Evolutionary conservation across 306 rosid genomes (phyloP).

Genomic region (Gleditsia sinensis): DNA sequence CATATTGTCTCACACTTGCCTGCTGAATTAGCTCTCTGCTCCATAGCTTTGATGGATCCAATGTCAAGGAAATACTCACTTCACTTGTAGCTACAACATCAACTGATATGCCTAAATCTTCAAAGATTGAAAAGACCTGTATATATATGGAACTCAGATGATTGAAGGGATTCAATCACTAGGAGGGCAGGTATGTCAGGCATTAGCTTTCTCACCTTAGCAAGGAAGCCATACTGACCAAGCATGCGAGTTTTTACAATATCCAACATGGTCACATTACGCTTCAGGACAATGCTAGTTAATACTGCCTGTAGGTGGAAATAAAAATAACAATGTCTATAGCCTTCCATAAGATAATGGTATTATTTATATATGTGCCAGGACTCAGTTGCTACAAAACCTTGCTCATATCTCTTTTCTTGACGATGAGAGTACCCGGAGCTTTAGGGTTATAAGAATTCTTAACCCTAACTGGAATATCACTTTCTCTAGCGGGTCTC

Average conservation of each 20-base stretch:
- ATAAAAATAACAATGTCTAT: slow-evolving; percentile 26
- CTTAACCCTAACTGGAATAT: slow-evolving; percentile 96
- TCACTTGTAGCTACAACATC: slow-evolving; percentile 90
- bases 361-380: slow-evolving; percentile 23
- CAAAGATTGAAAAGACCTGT: slow-evolving; percentile 87
- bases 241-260: slow-evolving; percentile 98
- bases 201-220: slow-evolving; percentile 66
- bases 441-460: slow-evolving; percentile 95
- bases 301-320: slow-evolving; percentile 71
- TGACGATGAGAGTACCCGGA: slow-evolving; percentile 90
- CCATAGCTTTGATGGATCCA: slow-evolving; percentile 94
- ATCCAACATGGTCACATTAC: slow-evolving; percentile 95
- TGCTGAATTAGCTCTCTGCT: slow-evolving; percentile 88
- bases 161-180: slow-evolving; percentile 22
- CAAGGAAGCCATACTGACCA: slow-evolving; percentile 94
- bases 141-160: slow-evolving; percentile 22
- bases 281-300: slow-evolving; percentile 91
- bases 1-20: slow-evolving; percentile 54
- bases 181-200: neutral
- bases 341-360: slow-evolving; percentile 16
- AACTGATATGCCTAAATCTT: slow-evolving; percentile 84
- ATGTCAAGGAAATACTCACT: slow-evolving; percentile 83
- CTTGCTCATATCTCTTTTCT: slow-evolving; percentile 89
- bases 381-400: slow-evolving; percentile 47
- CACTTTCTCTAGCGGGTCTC: slow-evolving; percentile 98